Conservation (phyloP, 805 yeast genomes). For the Dipodascus albidus region DNA sequence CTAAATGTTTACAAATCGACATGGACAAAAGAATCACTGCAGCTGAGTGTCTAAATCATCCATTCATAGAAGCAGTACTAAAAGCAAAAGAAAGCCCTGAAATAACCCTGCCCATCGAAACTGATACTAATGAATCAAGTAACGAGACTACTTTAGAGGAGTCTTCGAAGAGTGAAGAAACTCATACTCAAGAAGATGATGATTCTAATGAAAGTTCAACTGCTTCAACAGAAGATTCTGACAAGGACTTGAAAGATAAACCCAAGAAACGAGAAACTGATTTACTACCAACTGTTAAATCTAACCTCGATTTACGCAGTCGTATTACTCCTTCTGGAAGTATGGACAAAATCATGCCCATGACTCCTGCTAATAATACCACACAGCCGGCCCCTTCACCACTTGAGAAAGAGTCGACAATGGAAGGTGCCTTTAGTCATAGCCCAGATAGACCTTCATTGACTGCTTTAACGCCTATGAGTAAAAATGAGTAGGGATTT, state of each 20-base stretch:
- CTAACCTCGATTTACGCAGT: conserved; percentile 14
- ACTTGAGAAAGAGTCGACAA: conserved; percentile 17
- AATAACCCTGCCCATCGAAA: background rate
- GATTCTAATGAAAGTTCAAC: background rate
- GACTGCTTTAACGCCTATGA: background rate
- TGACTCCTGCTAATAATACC: background rate
- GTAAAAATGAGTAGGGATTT: background rate
- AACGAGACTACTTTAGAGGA: background rate
- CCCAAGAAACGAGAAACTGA: conserved; percentile 18
- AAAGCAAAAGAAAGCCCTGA: background rate
- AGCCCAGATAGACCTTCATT: conserved; percentile 17
- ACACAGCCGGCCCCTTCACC: background rate
- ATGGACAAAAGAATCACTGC: conserved; percentile 37
- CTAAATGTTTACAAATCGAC: conserved; percentile 39
- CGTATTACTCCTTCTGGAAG: conserved; percentile 7
- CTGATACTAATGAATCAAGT: background rate
- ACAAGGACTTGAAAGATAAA: background rate
- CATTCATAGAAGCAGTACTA: conserved; percentile 23
- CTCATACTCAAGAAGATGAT: background rate
- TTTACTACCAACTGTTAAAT: conserved; percentile 23
- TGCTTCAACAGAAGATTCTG: background rate
- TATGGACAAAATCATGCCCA: conserved; percentile 3
- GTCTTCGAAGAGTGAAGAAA: background rate
- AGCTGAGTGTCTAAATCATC: conserved; percentile 33
- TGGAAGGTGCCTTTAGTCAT: conserved; percentile 26